Conservation (phyloP, 345 rosid genomes). For the Corchorus capsularis region DNA sequence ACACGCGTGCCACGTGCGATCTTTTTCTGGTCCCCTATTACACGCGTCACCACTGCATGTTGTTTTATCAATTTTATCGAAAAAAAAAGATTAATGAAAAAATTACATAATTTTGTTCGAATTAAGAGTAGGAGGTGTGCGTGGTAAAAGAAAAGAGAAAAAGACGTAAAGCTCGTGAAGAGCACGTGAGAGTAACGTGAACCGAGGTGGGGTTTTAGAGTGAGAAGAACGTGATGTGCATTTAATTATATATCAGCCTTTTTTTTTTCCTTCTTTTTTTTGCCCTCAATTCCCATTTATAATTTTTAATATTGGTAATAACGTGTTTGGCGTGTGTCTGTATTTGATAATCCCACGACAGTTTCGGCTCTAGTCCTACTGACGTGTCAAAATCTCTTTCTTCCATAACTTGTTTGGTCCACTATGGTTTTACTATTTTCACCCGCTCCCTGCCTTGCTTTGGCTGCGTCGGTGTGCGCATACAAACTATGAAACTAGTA, state of each 20-base stretch:
- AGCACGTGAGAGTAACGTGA: conserved; percentile 35
- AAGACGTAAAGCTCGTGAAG: conserved; percentile 29
- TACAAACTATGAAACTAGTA: too few relatives aligned
- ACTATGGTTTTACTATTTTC: not conserved
- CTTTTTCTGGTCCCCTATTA: not conserved
- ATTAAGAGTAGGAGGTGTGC: too few relatives aligned
- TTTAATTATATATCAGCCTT: conserved; percentile 21
- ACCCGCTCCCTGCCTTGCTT: not conserved
- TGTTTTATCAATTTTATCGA: not conserved
- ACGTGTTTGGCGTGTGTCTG: conserved; percentile 27
- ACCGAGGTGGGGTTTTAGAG: not conserved
- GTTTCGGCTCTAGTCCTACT: not conserved
- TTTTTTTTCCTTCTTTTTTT: not conserved
- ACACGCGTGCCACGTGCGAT: conserved; percentile 31
- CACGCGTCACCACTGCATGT: conserved; percentile 18
- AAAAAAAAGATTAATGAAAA: too few relatives aligned
- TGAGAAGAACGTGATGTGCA: conserved; percentile 38
- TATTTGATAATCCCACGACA: conserved; percentile 13
- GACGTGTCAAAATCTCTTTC: not conserved
- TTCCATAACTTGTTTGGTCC: not conserved
- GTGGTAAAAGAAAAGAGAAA: not conserved
- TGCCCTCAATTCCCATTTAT: too few relatives aligned
- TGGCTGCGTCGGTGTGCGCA: too few relatives aligned
- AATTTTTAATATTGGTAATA: not conserved
- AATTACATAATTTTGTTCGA: too few relatives aligned